These are phyloP conservation scores for Corymbia calophylla DNA, from an alignment of 441 rosid species.

Conservation along the genomic window DNA sequence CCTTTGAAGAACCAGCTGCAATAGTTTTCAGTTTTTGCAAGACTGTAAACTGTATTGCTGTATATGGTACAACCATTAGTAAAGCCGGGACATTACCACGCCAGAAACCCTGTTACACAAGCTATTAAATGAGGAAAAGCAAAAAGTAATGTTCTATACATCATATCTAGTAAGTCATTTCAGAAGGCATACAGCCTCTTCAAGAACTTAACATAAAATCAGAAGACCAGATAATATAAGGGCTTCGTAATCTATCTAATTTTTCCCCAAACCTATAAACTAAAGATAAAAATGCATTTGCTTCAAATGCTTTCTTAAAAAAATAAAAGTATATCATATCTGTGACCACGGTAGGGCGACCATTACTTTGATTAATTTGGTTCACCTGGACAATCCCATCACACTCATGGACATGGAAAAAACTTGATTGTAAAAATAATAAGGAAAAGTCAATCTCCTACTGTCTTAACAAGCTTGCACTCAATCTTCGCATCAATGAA, in stretches of 20 bases:
- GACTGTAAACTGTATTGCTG: constrained; percentile 86
- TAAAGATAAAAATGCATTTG: neutral
- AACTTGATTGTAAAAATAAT: neutral
- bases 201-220: neutral
- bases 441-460: neutral
- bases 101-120: constrained; percentile 81
- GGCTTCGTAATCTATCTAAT: neutral
- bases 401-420: neutral
- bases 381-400: neutral
- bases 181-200: neutral
- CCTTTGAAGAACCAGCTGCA: constrained; percentile 84
- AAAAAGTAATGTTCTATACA: neutral
- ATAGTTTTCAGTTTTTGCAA: constrained; percentile 73
- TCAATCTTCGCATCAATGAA: neutral
- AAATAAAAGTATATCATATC: neutral
- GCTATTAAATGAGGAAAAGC: constrained; percentile 2
- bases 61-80: constrained; percentile 95
- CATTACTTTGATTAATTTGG: neutral
- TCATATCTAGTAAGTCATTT: neutral
- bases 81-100: constrained; percentile 98
- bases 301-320: neutral
- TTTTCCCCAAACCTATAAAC: neutral
- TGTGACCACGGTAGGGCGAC: neutral
- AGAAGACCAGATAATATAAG: neutral
- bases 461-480: neutral